Conservation (phyloP, 1,284 basidiomycete species). For the Sanghuangporus sanghuang region DNA sequence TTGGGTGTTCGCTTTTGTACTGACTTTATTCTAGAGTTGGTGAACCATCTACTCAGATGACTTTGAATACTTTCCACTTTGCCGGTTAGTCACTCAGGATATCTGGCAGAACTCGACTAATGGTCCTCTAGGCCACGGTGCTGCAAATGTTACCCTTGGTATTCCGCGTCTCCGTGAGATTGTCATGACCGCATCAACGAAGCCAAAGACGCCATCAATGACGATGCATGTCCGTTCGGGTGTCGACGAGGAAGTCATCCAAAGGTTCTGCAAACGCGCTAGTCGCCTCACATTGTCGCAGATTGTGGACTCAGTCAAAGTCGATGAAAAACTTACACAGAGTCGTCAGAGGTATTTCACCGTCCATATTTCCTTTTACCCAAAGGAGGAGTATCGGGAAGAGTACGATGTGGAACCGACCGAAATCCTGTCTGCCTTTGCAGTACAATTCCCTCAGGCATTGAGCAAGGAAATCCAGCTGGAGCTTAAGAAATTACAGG, state of each 20-base stretch:
- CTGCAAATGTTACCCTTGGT: slow-evolving; percentile 98
- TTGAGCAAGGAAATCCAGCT: slow-evolving; percentile 83
- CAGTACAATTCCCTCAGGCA: slow-evolving; percentile 73
- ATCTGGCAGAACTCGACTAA: not conserved
- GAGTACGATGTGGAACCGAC: slow-evolving; percentile 80
- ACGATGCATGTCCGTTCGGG: slow-evolving; percentile 67
- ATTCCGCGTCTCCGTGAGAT: slow-evolving; percentile 98
- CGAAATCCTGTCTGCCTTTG: slow-evolving; percentile 75
- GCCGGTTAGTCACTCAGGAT: slow-evolving; percentile 55
- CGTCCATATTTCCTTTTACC: slow-evolving; percentile 85
- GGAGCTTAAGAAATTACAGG: slow-evolving; percentile 85
- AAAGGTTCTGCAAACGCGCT: slow-evolving; percentile 87
- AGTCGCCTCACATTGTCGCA: slow-evolving; percentile 87
- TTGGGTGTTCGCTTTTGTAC: slow-evolving; percentile 9
- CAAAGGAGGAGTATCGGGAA: slow-evolving; percentile 74
- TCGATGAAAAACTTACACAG: slow-evolving; percentile 74
- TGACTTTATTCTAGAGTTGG: slow-evolving; percentile 63
- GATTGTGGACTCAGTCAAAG: slow-evolving; percentile 80
- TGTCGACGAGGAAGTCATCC: slow-evolving; percentile 54
- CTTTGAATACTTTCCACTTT: slow-evolving; percentile 99
- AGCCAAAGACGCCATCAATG: slow-evolving; percentile 99
- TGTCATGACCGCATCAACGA: slow-evolving; percentile 97
- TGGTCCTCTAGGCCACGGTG: slow-evolving; percentile 77
- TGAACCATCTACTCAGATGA: slow-evolving; percentile 99
- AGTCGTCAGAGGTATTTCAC: slow-evolving; percentile 81